phyloP scores from a whole-genome alignment of 139 green algal species.

The Tetradesmus lagerheimii region DNA sequence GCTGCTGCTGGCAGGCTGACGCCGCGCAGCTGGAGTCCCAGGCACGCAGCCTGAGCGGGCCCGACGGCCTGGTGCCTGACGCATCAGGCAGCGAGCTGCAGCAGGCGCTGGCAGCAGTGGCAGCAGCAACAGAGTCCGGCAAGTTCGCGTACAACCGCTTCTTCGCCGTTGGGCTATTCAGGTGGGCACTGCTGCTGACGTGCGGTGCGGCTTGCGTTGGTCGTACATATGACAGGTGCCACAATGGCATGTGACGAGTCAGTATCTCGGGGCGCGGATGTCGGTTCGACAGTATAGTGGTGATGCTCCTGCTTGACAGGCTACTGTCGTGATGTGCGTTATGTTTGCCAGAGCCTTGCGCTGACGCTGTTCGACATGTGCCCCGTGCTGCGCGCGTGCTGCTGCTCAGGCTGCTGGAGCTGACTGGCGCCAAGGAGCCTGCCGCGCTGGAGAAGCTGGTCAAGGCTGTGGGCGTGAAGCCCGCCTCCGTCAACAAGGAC shows the following conservation, averaged over 20 bases:
- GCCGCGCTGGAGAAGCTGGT: constrained; percentile 85
- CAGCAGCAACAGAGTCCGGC: constrained; percentile 53
- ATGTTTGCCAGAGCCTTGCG: neutral
- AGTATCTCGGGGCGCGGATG: too few species aligned
- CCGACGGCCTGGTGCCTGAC: constrained; percentile 63
- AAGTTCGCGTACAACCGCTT: constrained; percentile 93
- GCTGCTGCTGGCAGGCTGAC: constrained; percentile 55
- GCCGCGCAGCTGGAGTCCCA: constrained; percentile 71
- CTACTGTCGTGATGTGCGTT: too few species aligned
- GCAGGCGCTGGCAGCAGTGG: constrained; percentile 75
- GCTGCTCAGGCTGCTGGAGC: constrained; percentile 74
- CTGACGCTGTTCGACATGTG: neutral
- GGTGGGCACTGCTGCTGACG: constrained; percentile 45
- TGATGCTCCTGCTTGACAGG: too few species aligned
- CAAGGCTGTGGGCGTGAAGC: constrained; percentile 76
- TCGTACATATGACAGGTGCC: too few species aligned
- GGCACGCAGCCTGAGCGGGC: constrained; percentile 55
- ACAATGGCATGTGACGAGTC: too few species aligned
- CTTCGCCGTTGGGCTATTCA: constrained; percentile 94
- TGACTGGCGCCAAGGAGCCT: constrained; percentile 91
- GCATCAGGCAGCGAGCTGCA: constrained; percentile 73
- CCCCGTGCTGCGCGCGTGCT: neutral
- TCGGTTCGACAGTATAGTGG: too few species aligned
- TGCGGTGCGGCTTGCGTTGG: neutral
- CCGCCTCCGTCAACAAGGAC: constrained; percentile 87